Evolutionary conservation across 805 yeast species (phyloP).

Genomic region (Saccharomycopsis fibuligera): DNA sequence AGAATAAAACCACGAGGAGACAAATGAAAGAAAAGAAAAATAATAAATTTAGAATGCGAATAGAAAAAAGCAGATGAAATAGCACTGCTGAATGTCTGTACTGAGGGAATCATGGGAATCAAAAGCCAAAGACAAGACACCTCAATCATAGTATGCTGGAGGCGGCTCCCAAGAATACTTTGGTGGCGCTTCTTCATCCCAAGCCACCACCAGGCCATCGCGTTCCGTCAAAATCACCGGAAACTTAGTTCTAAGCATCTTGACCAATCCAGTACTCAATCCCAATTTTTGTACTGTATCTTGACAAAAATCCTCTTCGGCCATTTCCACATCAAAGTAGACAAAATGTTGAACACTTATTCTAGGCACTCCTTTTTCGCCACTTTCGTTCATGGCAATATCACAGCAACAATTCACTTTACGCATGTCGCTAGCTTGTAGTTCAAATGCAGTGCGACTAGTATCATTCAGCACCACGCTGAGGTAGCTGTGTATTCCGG

Average conservation of each 20-base stretch:
- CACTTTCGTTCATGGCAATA: not conserved
- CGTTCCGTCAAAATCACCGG: constrained; percentile 4
- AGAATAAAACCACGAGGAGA: too few species aligned
- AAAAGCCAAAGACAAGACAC: too few species aligned
- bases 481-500: not conserved
- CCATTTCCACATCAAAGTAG: constrained; percentile 3
- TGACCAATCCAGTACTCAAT: not conserved
- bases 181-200: constrained; percentile 10
- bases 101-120: too few species aligned
- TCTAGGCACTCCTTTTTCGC: not conserved
- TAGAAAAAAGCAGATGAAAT: too few species aligned
- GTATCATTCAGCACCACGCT: not conserved
- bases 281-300: not conserved
- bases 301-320: too few species aligned
- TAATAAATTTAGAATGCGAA: too few species aligned
- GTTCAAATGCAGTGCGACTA: not conserved
- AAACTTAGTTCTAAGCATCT: constrained; percentile 1
- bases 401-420: constrained; percentile 9
- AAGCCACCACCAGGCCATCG: not conserved
- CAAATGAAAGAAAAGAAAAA: too few species aligned
- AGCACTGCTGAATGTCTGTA: too few species aligned
- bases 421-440: not conserved
- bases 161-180: not conserved
- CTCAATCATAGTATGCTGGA: too few species aligned
- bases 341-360: constrained; percentile 4